Percentiles rank a stretch among this genome's conserved stretches.
Conservation (phyloP, 345 rosid species). For the Melastoma malabathricum region DNA sequence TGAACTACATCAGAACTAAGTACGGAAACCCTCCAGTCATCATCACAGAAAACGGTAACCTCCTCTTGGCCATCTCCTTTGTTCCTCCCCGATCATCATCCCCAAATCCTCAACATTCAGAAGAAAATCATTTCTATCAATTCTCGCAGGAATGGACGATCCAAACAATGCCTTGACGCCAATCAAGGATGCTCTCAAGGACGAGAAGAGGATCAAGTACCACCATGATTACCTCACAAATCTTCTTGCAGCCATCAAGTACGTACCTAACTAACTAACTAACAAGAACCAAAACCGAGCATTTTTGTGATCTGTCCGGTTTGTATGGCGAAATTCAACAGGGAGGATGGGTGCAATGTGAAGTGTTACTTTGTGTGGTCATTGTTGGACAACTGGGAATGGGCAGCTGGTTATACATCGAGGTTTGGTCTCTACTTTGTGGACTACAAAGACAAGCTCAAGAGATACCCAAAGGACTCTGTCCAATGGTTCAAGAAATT, state of each 20-base stretch:
- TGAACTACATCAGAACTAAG: conserved; percentile 57
- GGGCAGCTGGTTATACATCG: conserved; percentile 81
- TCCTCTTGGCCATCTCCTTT: background rate
- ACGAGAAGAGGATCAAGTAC: conserved; percentile 67
- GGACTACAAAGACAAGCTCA: conserved; percentile 66
- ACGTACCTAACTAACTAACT: conserved; percentile 3
- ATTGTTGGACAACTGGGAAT: conserved; percentile 85
- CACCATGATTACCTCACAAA: conserved; percentile 71
- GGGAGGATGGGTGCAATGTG: conserved; percentile 94
- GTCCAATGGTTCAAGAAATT: conserved; percentile 89
- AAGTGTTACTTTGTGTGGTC: conserved; percentile 95
- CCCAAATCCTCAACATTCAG: too few species aligned
- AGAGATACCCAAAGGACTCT: conserved; percentile 84
- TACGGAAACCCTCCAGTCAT: conserved; percentile 47
- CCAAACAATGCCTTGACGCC: conserved; percentile 32
- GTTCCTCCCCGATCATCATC: too few species aligned
- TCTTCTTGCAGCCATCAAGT: conserved; percentile 69
- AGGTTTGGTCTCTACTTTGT: conserved; percentile 88
- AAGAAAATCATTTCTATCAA: background rate
- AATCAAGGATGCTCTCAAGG: conserved; percentile 51
- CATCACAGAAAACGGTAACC: conserved; percentile 55
- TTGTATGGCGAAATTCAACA: conserved; percentile 15
- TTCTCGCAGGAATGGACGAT: conserved; percentile 82
- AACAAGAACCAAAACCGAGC: background rate
- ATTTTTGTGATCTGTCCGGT: background rate